phyloP scores from a whole-genome alignment of 352 stramenopile genomes.

The Phytopythium vexans region DNA sequence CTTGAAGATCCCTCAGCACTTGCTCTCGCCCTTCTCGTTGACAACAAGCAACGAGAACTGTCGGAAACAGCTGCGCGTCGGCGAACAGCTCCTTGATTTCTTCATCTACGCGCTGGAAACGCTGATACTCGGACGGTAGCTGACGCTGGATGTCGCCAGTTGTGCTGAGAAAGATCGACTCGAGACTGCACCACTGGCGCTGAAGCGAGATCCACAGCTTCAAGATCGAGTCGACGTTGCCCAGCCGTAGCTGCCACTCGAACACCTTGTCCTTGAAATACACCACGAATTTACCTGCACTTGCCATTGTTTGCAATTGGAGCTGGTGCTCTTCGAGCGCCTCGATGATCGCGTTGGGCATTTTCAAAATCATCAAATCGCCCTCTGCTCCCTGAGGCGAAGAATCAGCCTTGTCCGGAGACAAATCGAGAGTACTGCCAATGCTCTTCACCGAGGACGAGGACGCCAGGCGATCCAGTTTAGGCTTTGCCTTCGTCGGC shows the following conservation, averaged over 20 bases:
- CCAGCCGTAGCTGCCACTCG: slow-evolving; percentile 90
- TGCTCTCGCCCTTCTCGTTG: slow-evolving; percentile 75
- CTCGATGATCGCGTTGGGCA: slow-evolving; percentile 91
- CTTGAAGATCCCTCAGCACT: slow-evolving; percentile 76
- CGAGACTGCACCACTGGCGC: slow-evolving; percentile 91
- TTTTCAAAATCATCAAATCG: slow-evolving; percentile 88
- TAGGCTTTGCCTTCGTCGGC: neutral
- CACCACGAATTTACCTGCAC: slow-evolving; percentile 95
- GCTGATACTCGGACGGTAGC: slow-evolving; percentile 88
- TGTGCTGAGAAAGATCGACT: slow-evolving; percentile 93
- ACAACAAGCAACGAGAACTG: slow-evolving; percentile 72
- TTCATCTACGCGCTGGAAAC: slow-evolving; percentile 85
- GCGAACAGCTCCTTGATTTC: slow-evolving; percentile 81
- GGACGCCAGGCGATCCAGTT: neutral
- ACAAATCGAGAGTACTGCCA: neutral
- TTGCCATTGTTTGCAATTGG: slow-evolving; percentile 94
- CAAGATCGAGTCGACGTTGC: slow-evolving; percentile 91
- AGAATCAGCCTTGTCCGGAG: slow-evolving; percentile 1
- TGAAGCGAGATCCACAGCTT: slow-evolving; percentile 93
- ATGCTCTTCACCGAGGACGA: neutral
- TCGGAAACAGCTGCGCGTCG: slow-evolving; percentile 58
- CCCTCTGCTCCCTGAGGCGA: slow-evolving; percentile 39
- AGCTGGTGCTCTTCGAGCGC: slow-evolving; percentile 94
- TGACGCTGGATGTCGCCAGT: slow-evolving; percentile 91
- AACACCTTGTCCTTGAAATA: slow-evolving; percentile 96